Conservation (phyloP, 306 rosid species). For the Vigna mungo region DNA sequence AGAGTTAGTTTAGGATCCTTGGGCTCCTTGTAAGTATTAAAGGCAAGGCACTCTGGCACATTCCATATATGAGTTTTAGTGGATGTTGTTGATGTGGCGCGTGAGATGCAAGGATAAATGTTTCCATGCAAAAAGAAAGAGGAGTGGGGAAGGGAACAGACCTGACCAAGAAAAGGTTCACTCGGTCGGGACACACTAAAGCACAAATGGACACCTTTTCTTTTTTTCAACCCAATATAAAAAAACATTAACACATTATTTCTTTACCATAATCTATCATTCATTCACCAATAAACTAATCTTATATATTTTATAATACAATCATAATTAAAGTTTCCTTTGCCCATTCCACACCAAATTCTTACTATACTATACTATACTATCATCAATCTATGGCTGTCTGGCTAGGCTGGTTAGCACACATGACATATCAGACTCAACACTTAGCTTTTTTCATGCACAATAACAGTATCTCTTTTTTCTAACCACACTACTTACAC, state of each 20-base stretch:
- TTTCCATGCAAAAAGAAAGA: conserved; percentile 49
- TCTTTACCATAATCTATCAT: conserved; percentile 48
- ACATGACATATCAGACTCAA: conserved; percentile 42
- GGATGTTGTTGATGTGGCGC: conserved; percentile 37
- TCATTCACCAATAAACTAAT: conserved; percentile 38
- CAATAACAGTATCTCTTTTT: conserved; percentile 47
- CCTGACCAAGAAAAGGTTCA: conserved; percentile 58
- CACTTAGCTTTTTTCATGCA: conserved; percentile 64
- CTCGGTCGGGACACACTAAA: conserved; percentile 63
- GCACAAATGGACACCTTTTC: conserved; percentile 47
- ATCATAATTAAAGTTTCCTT: conserved; percentile 48
- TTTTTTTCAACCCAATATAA: conserved; percentile 27
- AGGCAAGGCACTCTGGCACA: neutral
- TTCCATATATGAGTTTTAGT: conserved; percentile 22
- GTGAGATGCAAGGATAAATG: conserved; percentile 40
- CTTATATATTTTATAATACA: conserved; percentile 34
- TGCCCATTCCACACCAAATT: conserved; percentile 48
- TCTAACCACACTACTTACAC: conserved; percentile 48
- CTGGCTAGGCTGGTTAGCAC: conserved; percentile 41
- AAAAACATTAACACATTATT: conserved; percentile 11
- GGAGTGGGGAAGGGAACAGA: conserved; percentile 57
- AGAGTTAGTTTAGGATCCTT: neutral
- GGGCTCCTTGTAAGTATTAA: too few species aligned
- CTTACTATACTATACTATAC: neutral
- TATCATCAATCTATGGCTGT: neutral